Base-by-base conservation (phyloP, 2,329 filamentous ascomycete genomes). In the Botrytis sinoallii region DNA sequence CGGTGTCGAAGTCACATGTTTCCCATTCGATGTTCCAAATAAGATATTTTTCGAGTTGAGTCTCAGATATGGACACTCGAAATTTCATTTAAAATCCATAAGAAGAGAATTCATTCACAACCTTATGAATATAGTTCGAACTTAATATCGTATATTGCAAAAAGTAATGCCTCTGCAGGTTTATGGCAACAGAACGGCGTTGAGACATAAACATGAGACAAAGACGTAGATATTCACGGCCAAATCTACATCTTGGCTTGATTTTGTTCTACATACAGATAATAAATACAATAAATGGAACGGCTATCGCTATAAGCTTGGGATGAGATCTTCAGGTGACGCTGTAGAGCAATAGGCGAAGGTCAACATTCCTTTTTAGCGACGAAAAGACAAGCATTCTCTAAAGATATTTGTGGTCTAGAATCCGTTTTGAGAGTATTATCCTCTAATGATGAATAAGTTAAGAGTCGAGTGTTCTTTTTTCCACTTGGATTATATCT, bases 11-110 rank as follows among this genome's bases (percentile, higher is more conserved):
- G 22, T 61, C 22, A 25, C 3, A n/a, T 61, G 12, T 22, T n/a
- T 40, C 7, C 12, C 59, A 0, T 16, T 40, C 35, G 35, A 61
- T 61, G 12, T 12, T 12, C 1, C 18, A 22, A 9, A 32, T 9
- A 3, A 57, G 3, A 8, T 57, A 6, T 57, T 0, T 20, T 32
- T 14, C 14, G 29, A 57, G 8, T 20, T 57, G 6, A 7, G 3
- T 32, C 3, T 18, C 9, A 60, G 10, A 35, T 60, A 14, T 22
- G 14, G 57, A 35, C 0, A 22, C 10, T 20, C 10, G 8, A 4
- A 35, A 60, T 7, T 35, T 0, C 29, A 12, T 18, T 35, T 29
- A 0, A 57, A 18, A 29, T 4, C 2, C 6, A 6, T 1, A 1
- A 4, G n/a, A 9, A 29, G 6, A 57, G 14, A 29, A 8, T 8